Conservation (phyloP, 2,329 filamentous ascomycete genomes). For the Alternaria arborescens region DNA sequence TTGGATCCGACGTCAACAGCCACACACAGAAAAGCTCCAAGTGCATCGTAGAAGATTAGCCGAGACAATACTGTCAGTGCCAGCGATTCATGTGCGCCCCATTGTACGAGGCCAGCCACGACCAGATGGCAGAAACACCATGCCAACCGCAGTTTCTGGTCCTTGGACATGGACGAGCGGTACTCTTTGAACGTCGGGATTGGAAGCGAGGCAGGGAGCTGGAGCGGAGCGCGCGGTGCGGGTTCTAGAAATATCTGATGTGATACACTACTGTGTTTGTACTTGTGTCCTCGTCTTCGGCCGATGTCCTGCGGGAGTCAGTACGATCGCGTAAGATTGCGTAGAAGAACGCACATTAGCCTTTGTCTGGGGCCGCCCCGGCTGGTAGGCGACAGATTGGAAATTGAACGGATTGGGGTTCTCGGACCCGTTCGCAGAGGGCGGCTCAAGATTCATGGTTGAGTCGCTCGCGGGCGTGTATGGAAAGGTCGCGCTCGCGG, state of each 20-base stretch:
- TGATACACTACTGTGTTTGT: conserved; percentile 95
- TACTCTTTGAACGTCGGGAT: conserved; percentile 90
- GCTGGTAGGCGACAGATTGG: conserved; percentile 68
- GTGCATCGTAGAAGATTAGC: conserved; percentile 92
- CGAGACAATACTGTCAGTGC: conserved; percentile 93
- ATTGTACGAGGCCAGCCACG: conserved; percentile 84
- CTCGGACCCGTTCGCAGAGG: conserved; percentile 44
- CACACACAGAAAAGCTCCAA: conserved; percentile 90
- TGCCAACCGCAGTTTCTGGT: conserved; percentile 81
- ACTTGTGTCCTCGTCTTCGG: conserved; percentile 92
- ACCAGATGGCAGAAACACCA: conserved; percentile 92
- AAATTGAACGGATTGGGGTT: conserved; percentile 88
- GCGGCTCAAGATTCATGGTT: conserved; percentile 38
- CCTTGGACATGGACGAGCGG: conserved; percentile 85
- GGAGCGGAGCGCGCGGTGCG: conserved; percentile 81
- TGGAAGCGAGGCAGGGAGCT: conserved; percentile 89
- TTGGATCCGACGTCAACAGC: conserved; percentile 92
- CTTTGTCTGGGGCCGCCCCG: conserved; percentile 70
- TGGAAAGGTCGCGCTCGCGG: conserved; percentile 46
- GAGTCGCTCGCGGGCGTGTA: conserved; percentile 41
- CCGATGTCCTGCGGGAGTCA: conserved; percentile 75
- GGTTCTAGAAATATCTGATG: conserved; percentile 98
- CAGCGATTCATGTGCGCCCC: conserved; percentile 83
- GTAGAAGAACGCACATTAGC: conserved; percentile 61
- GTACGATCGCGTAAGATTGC: conserved; percentile 1